phyloP scores from a whole-genome alignment of 1,139 yeast genomes.

The Yamadazyma siamensis region DNA sequence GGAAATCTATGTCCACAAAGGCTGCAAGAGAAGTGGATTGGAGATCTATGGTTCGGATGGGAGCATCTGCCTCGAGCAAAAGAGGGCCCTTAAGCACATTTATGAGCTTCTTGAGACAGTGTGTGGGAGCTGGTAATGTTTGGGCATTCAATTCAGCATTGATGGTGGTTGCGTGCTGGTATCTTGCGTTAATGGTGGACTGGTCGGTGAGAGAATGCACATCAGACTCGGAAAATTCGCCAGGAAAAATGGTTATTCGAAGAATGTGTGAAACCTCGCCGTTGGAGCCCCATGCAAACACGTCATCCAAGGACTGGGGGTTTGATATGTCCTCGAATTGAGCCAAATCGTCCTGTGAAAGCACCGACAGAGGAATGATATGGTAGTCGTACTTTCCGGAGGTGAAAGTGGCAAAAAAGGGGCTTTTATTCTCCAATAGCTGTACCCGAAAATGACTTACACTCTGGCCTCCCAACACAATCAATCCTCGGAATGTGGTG shows the following conservation, averaged over 20 bases:
- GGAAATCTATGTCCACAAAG: slow-evolving; percentile 51
- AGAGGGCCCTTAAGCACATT: slow-evolving; percentile 65
- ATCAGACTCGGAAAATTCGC: slow-evolving; percentile 25
- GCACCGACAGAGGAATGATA: slow-evolving; percentile 20
- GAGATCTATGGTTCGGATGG: slow-evolving; percentile 50
- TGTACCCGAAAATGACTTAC: slow-evolving; percentile 33
- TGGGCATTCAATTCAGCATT: slow-evolving; percentile 27
- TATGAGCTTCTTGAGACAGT: slow-evolving; percentile 54
- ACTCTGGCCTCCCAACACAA: slow-evolving; percentile 18
- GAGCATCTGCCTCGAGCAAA: slow-evolving; percentile 28
- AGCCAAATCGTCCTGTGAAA: slow-evolving; percentile 27
- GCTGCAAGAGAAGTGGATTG: slow-evolving; percentile 49
- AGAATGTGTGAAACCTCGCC: slow-evolving; percentile 21
- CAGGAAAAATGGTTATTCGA: slow-evolving; percentile 29
- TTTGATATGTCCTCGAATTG: slow-evolving; percentile 9
- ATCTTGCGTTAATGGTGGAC: slow-evolving; percentile 25
- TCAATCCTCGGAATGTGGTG: slow-evolving; percentile 32
- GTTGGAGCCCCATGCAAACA: slow-evolving; percentile 19
- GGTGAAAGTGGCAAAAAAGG: slow-evolving; percentile 15
- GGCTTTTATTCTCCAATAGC: slow-evolving; percentile 26
- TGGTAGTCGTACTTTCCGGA: slow-evolving; percentile 38
- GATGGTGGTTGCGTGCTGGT: slow-evolving; percentile 25
- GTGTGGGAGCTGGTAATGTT: slow-evolving; percentile 46
- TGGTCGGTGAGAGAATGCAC: slow-evolving; percentile 22
- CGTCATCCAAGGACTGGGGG: slow-evolving; percentile 32